A percentile compares a stretch with the other conserved stretches of the same genome.
These are phyloP conservation scores for Carpinus fangiana DNA, from an alignment of 306 rosid genomes.

Conservation along the genomic window DNA sequence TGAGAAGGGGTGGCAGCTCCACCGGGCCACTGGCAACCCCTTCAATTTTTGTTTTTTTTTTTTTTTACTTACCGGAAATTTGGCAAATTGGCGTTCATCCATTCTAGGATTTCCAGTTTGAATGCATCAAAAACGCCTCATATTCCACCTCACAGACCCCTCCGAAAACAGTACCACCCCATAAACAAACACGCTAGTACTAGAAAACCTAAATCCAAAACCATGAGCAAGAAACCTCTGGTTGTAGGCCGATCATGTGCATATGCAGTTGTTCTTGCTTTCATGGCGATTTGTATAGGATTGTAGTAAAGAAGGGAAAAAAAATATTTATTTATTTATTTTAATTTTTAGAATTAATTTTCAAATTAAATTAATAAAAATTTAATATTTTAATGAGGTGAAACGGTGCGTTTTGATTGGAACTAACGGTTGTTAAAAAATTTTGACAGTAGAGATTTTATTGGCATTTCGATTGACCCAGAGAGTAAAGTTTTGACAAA, in stretches of 20 bases:
- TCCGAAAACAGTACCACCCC: slow-evolving; percentile 21
- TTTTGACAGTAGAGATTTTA: too few species aligned
- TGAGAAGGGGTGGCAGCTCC: too few species aligned
- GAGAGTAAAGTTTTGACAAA: too few species aligned
- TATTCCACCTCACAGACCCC: slow-evolving; percentile 8
- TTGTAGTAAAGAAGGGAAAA: slow-evolving; percentile 43
- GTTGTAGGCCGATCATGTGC: slow-evolving; percentile 34
- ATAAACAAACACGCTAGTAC: slow-evolving; percentile 1
- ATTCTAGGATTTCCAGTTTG: slow-evolving; percentile 47
- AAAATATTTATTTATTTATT: too few species aligned
- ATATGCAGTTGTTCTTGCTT: slow-evolving; percentile 31
- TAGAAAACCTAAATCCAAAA: slow-evolving; percentile 29
- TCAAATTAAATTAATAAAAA: too few species aligned
- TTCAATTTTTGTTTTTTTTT: not conserved
- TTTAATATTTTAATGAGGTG: too few species aligned
- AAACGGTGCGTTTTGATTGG: too few species aligned
- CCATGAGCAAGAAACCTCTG: slow-evolving; percentile 10
- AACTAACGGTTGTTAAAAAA: too few species aligned
- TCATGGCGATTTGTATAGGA: slow-evolving; percentile 13
- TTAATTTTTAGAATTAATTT: too few species aligned
- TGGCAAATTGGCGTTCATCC: slow-evolving; percentile 57
- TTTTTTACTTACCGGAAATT: slow-evolving; percentile 35
- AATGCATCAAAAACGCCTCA: slow-evolving; percentile 29
- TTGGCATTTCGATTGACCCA: too few species aligned
- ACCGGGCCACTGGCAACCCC: too few species aligned